phyloP scores from a whole-genome alignment of 495 filamentous ascomycete genomes.

The Xylona heveae region DNA sequence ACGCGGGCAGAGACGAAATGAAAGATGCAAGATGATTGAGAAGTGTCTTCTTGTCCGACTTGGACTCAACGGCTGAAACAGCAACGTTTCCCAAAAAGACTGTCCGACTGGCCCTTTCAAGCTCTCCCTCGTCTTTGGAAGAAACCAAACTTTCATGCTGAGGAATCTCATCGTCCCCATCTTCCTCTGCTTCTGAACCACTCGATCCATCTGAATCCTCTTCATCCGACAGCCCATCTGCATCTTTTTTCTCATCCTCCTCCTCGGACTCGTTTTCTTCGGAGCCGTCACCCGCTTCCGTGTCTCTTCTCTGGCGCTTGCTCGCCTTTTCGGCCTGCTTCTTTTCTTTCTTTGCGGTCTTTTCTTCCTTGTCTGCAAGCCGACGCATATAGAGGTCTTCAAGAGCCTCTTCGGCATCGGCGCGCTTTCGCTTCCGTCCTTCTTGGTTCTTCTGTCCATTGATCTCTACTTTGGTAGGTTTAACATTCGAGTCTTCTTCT shows the following conservation, averaged over 20 bases:
- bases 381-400: slow-evolving; percentile 66
- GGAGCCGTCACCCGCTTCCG: slow-evolving; percentile 12
- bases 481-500: slow-evolving; percentile 9
- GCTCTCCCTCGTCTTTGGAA: slow-evolving; percentile 24
- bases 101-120: slow-evolving; percentile 75
- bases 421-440: slow-evolving; percentile 60
- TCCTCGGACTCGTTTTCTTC: slow-evolving; percentile 4
- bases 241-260: slow-evolving; percentile 11
- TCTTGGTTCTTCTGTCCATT: slow-evolving; percentile 17
- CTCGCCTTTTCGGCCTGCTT: slow-evolving; percentile 20
- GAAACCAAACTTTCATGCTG: slow-evolving; percentile 34
- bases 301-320: slow-evolving; percentile 26
- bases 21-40: slow-evolving; percentile 43
- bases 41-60: slow-evolving; percentile 54
- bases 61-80: slow-evolving; percentile 56
- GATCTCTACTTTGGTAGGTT: slow-evolving; percentile 12
- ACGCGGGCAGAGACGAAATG: slow-evolving; percentile 25
- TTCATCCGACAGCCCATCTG: slow-evolving; percentile 7
- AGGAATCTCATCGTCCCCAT: slow-evolving; percentile 17
- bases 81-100: slow-evolving; percentile 90
- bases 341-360: slow-evolving; percentile 26
- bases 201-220: too few relatives aligned
- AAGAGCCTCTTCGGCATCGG: slow-evolving; percentile 42
- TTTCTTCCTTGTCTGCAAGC: slow-evolving; percentile 35
- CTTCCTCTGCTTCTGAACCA: slow-evolving; percentile 5